Evolutionary conservation across 2,329 filamentous ascomycete species (phyloP), one percentile per base, ranked within the genome.

Genomic region (Trichoderma aggressivum): DNA sequence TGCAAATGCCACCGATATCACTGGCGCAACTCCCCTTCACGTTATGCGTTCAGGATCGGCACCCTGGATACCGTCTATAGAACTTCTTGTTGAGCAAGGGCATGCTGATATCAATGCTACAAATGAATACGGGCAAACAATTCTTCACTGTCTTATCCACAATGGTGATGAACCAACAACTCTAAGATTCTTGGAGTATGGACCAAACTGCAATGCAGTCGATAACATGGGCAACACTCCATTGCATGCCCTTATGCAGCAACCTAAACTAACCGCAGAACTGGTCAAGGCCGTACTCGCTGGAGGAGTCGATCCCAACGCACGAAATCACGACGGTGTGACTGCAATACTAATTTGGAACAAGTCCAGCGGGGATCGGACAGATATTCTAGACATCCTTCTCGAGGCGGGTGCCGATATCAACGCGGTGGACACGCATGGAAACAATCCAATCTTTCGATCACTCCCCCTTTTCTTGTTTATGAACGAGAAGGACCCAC

Each of bases 331-430:
- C 4, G 58, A 72, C 2, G 75, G 76, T 1, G 28, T 70, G 18
- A 74, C 75, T 21, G 74, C 76, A 8, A 26, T 77, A 10, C 68
- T 73, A 12, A 36, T 43, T 2, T 30, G 73, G 26, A 14, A 16
- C 1, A 7, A 34, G 1, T 2, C 0, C 5, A n/a, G n/a, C 16
- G 8, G 5, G 6, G 5, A 7, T 5, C 5, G 18, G 1, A 1
- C 8, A 4, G 55, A 65, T 7, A 43, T 70, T 11, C 7, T 72
- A 5, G 59, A 73, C 5, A 10, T 71, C 0, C 36, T 76, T 11
- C 39, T 77, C 1, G 56, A 72, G n/a, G 74, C 74, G 1, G 77
- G 77, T 1, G 75, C 74, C 7, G 74, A 78, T 61, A 75, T 78
- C 43, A 73, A 74, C 32, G 71, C 72, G 3, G 36, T 59, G 6